phyloP scores from a whole-genome alignment of 495 filamentous ascomycete species.

The Aspergillus panamensis region DNA sequence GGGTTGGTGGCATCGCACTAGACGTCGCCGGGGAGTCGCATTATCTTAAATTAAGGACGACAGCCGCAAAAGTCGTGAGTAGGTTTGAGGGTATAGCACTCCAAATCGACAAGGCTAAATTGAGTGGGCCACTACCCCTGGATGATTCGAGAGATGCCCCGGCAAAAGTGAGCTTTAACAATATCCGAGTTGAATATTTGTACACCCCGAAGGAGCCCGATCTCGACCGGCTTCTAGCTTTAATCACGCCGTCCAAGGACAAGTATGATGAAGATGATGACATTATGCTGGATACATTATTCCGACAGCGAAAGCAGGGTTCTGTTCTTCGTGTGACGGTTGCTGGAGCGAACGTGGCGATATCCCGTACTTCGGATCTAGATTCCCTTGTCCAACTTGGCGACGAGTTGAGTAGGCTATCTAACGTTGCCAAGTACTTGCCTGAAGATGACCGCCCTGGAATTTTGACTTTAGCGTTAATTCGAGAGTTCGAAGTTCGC shows the following conservation, averaged over 20 bases:
- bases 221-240: slow-evolving; percentile 72
- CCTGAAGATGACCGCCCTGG: slow-evolving; percentile 95
- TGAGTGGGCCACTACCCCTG: slow-evolving; percentile 63
- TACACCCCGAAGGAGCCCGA: slow-evolving; percentile 72
- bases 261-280: slow-evolving; percentile 91
- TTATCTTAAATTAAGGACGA: slow-evolving; percentile 68
- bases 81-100: slow-evolving; percentile 65
- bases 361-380: slow-evolving; percentile 59
- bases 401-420: slow-evolving; percentile 74
- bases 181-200: slow-evolving; percentile 71
- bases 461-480: slow-evolving; percentile 66
- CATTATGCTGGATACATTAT: slow-evolving; percentile 87
- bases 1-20: slow-evolving; percentile 71
- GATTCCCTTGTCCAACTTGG: slow-evolving; percentile 62
- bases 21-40: slow-evolving; percentile 74
- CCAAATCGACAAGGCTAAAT: slow-evolving; percentile 68
- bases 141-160: slow-evolving; percentile 47
- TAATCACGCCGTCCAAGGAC: slow-evolving; percentile 88
- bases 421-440: slow-evolving; percentile 88
- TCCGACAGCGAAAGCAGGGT: slow-evolving; percentile 87
- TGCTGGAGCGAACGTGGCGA: slow-evolving; percentile 52
- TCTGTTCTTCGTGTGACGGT: slow-evolving; percentile 72
- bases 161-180: slow-evolving; percentile 52
- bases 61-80: slow-evolving; percentile 72
- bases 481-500: slow-evolving; percentile 57